Percentiles rank a stretch among this genome's conserved stretches.
These are phyloP conservation scores for Hypoxylon sp. DNA, from an alignment of 2,329 filamentous ascomycete genomes.

Conservation along the genomic window DNA sequence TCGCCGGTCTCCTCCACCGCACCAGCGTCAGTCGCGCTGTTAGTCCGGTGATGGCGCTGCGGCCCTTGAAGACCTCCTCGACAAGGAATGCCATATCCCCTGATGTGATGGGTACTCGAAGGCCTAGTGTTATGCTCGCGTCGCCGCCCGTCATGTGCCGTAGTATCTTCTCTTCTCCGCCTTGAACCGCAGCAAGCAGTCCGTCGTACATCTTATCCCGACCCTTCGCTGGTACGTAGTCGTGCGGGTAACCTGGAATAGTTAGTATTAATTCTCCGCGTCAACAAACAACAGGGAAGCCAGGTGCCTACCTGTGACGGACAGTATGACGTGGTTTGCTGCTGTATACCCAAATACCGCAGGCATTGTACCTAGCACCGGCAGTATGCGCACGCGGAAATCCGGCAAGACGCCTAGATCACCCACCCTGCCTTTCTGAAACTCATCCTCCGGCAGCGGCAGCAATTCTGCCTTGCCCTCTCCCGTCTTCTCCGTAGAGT, in stretches of 20 bases:
- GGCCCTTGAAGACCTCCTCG: constrained; percentile 88
- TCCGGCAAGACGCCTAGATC: constrained; percentile 91
- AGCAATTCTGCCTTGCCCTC: constrained; percentile 92
- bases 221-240: constrained; percentile 83
- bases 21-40: constrained; percentile 82
- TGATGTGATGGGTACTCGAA: constrained; percentile 81
- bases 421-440: constrained; percentile 83
- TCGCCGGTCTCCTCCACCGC: constrained; percentile 78
- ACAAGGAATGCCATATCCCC: constrained; percentile 88
- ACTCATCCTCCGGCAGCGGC: constrained; percentile 88
- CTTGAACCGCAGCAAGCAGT: constrained; percentile 80
- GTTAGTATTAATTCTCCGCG: constrained; percentile 4
- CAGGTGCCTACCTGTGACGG: constrained; percentile 64
- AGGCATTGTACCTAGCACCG: constrained; percentile 96
- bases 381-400: constrained; percentile 93
- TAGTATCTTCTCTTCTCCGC: constrained; percentile 80
- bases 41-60: constrained; percentile 85
- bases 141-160: constrained; percentile 62
- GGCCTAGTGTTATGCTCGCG: constrained; percentile 68
- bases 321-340: constrained; percentile 92
- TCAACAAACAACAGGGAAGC: background rate
- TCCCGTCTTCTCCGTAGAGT: constrained; percentile 88
- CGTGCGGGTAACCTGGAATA: constrained; percentile 78
- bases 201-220: constrained; percentile 93
- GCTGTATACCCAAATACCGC: constrained; percentile 92